A percentile compares a stretch with the other conserved stretches of the same genome.
These are phyloP conservation scores for Huntiella bhutanensis DNA, from an alignment of 2,329 filamentous ascomycete species.

Conservation along the genomic window DNA sequence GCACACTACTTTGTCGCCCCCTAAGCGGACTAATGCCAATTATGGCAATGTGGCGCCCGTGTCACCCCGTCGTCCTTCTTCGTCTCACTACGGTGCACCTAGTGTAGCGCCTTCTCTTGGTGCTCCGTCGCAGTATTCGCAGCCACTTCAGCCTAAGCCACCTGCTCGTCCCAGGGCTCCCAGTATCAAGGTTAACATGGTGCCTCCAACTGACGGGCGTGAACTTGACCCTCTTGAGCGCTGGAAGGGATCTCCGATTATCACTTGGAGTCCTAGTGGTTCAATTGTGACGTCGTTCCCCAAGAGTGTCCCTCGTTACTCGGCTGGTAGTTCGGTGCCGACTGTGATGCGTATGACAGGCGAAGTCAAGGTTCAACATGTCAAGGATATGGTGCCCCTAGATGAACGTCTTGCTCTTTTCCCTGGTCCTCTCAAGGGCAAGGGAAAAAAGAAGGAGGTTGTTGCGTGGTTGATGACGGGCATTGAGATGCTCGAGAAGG, in stretches of 20 bases:
- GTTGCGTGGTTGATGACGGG: conserved; percentile 59
- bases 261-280: conserved; percentile 78
- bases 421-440: conserved; percentile 73
- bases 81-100: conserved; percentile 19
- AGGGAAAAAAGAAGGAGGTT: conserved; percentile 90
- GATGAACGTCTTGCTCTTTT: conserved; percentile 61
- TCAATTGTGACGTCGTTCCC: conserved; percentile 71
- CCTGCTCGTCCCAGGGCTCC: conserved; percentile 28
- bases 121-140: conserved; percentile 10
- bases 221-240: conserved; percentile 63
- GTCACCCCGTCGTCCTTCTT: conserved; percentile 30
- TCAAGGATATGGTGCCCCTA: conserved; percentile 55
- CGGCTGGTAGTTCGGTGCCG: conserved; percentile 50
- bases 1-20: conserved; percentile 31
- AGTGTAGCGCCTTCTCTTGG: neutral
- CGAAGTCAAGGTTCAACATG: conserved; percentile 57
- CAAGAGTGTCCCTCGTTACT: conserved; percentile 71
- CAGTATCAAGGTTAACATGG: conserved; percentile 37
- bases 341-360: conserved; percentile 69
- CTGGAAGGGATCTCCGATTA: conserved; percentile 78
- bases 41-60: conserved; percentile 19
- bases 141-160: conserved; percentile 13
- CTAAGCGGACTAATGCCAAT: conserved; percentile 32
- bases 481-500: conserved; percentile 54
- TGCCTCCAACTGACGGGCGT: conserved; percentile 44